A percentile compares a stretch with the other conserved stretches of the same genome.
Evolutionary conservation across 305 asterid species (phyloP).

Genomic region (Fraxinus angustifolia): DNA sequence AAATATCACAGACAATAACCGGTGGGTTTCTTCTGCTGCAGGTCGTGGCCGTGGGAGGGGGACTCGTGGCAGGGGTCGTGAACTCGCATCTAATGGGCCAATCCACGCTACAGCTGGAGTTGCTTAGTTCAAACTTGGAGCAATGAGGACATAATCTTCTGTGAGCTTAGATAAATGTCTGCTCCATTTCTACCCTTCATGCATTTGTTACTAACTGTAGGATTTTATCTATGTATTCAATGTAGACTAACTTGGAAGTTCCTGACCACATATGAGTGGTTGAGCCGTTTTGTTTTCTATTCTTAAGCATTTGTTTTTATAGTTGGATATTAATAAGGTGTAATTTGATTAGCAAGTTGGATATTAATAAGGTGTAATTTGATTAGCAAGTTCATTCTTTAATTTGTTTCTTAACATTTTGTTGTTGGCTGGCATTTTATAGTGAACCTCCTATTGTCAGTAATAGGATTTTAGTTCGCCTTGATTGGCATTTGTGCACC

Average conservation of each 20-base stretch:
- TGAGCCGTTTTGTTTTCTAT: constrained; percentile 37
- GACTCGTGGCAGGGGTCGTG: constrained; percentile 47
- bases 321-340: constrained; percentile 32
- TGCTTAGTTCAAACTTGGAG: constrained; percentile 18
- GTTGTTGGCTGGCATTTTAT: not conserved
- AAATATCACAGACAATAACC: not conserved
- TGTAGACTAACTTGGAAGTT: constrained; percentile 26
- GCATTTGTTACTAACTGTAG: constrained; percentile 30
- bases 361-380: constrained; percentile 29
- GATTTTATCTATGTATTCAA: constrained; percentile 27
- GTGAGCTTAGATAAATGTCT: constrained; percentile 22
- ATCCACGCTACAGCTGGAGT: constrained; percentile 23
- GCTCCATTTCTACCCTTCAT: constrained; percentile 29
- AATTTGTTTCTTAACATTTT: not conserved
- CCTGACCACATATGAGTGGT: constrained; percentile 37
- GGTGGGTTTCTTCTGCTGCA: constrained; percentile 19
- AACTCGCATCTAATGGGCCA: constrained; percentile 37
- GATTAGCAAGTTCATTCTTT: constrained; percentile 37
- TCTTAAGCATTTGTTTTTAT: constrained; percentile 10
- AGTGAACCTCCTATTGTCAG: not conserved
- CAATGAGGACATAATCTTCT: constrained; percentile 8
- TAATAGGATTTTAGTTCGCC: not conserved
- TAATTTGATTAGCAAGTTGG: constrained; percentile 25
- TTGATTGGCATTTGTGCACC: not conserved
- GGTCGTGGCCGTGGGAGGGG: constrained; percentile 56